phyloP scores from a whole-genome alignment of 2,329 filamentous ascomycete species.

The Epichloe gansuensis region DNA sequence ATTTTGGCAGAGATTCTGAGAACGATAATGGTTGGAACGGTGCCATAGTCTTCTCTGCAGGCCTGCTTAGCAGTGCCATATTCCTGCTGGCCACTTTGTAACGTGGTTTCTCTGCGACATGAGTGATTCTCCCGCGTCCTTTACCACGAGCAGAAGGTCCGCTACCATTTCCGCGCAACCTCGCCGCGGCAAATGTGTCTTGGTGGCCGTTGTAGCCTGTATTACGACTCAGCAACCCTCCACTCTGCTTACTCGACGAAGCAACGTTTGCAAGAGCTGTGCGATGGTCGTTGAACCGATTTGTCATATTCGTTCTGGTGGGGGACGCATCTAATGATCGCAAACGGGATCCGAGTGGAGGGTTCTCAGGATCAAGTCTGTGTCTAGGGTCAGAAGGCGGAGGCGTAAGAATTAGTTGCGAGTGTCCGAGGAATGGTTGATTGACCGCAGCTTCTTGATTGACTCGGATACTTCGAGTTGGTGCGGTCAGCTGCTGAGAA shows the following conservation, averaged over 20 bases:
- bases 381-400: conserved; percentile 5
- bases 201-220: not conserved
- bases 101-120: not conserved
- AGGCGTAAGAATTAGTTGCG: conserved; percentile 2
- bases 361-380: not conserved
- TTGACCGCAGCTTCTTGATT: not conserved
- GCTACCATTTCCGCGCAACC: not conserved
- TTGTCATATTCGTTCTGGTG: not conserved
- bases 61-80: not conserved
- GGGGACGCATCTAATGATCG: not conserved
- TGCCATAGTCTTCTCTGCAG: not conserved
- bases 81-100: not conserved
- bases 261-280: not conserved
- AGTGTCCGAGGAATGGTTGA: not conserved
- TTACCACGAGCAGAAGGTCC: not conserved
- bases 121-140: not conserved
- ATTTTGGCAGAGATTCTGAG: no score
- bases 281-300: not conserved
- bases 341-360: not conserved
- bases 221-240: not conserved
- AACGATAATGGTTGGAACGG: not conserved
- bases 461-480: not conserved
- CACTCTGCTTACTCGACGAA: not conserved
- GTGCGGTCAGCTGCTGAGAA: not conserved
- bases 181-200: not conserved